Evolutionary conservation across 2,329 filamentous ascomycete genomes (phyloP).

Genomic region (Aureobasidium mangrovei): DNA sequence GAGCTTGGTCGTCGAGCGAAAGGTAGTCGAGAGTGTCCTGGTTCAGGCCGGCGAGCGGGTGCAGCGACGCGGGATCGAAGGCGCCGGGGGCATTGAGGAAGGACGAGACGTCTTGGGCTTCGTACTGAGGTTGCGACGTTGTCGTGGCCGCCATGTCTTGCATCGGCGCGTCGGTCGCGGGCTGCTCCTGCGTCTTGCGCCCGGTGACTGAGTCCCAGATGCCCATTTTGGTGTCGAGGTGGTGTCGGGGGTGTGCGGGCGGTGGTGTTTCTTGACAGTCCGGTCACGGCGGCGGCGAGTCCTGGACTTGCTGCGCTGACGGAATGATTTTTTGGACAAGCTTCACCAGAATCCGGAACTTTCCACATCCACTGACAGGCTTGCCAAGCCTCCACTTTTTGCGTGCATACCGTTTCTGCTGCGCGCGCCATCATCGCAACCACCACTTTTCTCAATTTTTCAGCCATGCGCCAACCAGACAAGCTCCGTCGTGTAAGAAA

Average conservation of each 20-base stretch:
- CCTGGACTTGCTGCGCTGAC: neutral
- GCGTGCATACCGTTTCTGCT: neutral
- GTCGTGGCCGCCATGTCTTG: conserved; percentile 38
- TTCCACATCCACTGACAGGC: conserved; percentile 4
- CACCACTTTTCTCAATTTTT: no score
- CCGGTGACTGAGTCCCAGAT: conserved; percentile 55
- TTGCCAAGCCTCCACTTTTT: neutral
- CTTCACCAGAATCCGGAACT: neutral
- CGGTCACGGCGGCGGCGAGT: conserved; percentile 1
- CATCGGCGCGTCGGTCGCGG: conserved; percentile 34
- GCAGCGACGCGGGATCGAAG: conserved; percentile 78
- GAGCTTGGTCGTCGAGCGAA: conserved; percentile 79
- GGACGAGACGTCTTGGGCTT: conserved; percentile 67
- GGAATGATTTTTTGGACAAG: conserved; percentile 11
- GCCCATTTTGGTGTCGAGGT: conserved; percentile 34
- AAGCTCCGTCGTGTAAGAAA: no score
- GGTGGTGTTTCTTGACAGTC: neutral
- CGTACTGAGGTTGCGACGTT: conserved; percentile 39
- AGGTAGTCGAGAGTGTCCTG: conserved; percentile 92
- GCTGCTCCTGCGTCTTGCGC: conserved; percentile 41
- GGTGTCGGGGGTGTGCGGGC: neutral
- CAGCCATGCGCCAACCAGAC: no score
- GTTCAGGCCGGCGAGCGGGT: conserved; percentile 88
- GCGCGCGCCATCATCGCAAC: no score
- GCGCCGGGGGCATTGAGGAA: conserved; percentile 72